Percentiles rank a stretch among this genome's conserved stretches.
Evolutionary conservation across 1,284 basidiomycete genomes (phyloP).

Genomic region (Athelia sp.): DNA sequence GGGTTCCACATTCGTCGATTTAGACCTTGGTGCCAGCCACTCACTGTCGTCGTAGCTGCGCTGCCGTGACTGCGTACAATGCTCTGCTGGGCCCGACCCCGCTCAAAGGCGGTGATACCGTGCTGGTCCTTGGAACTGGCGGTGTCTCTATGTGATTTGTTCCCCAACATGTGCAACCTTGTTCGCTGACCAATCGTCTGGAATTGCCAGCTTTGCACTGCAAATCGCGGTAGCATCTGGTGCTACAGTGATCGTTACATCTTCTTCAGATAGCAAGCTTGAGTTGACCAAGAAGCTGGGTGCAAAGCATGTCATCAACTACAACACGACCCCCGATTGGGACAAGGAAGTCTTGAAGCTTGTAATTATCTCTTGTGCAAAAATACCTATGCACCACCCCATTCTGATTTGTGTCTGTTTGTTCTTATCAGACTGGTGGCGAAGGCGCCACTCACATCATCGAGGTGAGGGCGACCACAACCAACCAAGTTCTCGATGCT

Average conservation of each 20-base stretch:
- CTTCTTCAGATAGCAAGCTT: conserved; percentile 45
- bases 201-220: conserved; percentile 30
- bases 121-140: conserved; percentile 43
- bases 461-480: conserved; percentile 24
- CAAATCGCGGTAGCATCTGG: conserved; percentile 44
- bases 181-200: too few species aligned
- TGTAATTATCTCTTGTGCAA: conserved; percentile 10
- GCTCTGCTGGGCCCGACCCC: conserved; percentile 32
- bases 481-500: neutral
- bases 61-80: conserved; percentile 43
- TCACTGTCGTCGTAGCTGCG: too few species aligned
- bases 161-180: too few species aligned
- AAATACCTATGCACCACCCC: neutral
- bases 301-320: conserved; percentile 40
- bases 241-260: conserved; percentile 43
- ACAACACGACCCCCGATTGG: conserved; percentile 41
- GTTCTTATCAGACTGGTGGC: conserved; percentile 18
- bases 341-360: conserved; percentile 34
- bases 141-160: conserved; percentile 42
- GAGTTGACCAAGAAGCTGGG: conserved; percentile 30
- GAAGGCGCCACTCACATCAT: conserved; percentile 35
- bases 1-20: neutral
- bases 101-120: conserved; percentile 32
- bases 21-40: neutral
- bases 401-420: neutral